Evolutionary conservation across 176 grass and related monocot genomes (phyloP).

Genomic region (Microstegium vimineum): DNA sequence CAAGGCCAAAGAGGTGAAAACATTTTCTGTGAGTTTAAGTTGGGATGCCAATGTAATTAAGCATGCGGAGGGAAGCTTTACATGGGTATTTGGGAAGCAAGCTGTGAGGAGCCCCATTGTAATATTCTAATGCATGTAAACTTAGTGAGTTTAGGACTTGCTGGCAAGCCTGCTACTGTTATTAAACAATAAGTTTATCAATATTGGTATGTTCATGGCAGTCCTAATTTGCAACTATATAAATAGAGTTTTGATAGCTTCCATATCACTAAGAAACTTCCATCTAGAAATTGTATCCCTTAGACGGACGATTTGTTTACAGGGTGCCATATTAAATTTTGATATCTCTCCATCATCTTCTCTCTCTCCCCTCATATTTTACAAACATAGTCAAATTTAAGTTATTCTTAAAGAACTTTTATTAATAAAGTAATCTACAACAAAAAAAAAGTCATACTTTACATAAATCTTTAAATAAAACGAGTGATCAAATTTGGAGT

Average conservation of each 20-base stretch:
- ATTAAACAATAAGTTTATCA: not conserved
- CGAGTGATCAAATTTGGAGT: too few relatives aligned
- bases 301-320: not conserved
- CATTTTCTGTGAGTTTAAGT: slow-evolving; percentile 27
- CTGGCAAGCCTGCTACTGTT: not conserved
- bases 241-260: not conserved
- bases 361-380: not conserved
- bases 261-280: not conserved
- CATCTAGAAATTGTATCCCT: not conserved
- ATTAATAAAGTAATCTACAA: too few relatives aligned
- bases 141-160: not conserved
- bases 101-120: slow-evolving; percentile 45
- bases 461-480: too few relatives aligned
- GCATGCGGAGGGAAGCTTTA: slow-evolving; percentile 25
- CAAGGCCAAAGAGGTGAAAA: slow-evolving; percentile 20
- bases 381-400: too few relatives aligned
- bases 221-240: not conserved
- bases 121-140: slow-evolving; percentile 26
- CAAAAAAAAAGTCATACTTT: too few relatives aligned
- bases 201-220: not conserved
- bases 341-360: not conserved
- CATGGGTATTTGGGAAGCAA: slow-evolving; percentile 20
- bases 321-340: not conserved
- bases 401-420: too few relatives aligned
- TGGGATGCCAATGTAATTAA: slow-evolving; percentile 2